phyloP scores from a whole-genome alignment of 2,329 filamentous ascomycete genomes.

The Tolypocladium album region DNA sequence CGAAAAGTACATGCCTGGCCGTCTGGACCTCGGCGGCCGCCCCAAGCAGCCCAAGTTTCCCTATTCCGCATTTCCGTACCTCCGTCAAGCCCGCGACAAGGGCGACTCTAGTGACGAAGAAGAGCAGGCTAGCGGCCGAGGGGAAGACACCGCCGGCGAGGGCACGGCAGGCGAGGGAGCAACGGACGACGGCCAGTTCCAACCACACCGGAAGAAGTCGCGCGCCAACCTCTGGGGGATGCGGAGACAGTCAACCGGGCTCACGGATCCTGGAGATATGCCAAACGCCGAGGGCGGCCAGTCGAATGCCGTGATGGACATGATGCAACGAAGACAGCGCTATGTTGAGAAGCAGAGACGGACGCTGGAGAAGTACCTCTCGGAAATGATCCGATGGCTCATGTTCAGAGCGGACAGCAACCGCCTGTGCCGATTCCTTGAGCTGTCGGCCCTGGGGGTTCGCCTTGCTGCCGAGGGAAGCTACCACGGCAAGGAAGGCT shows the following conservation, averaged over 20 bases:
- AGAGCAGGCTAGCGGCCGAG: conserved; percentile 27
- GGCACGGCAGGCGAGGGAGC: conserved; percentile 43
- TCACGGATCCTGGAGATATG: conserved; percentile 34
- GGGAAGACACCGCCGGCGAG: conserved; percentile 36
- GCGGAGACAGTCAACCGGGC: conserved; percentile 40
- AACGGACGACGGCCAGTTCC: conserved; percentile 32
- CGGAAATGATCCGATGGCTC: conserved; percentile 89
- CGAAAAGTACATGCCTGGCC: conserved; percentile 68
- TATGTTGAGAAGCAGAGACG: conserved; percentile 77
- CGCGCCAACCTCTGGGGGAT: conserved; percentile 42
- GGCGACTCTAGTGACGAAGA: conserved; percentile 78
- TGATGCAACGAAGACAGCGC: conserved; percentile 31
- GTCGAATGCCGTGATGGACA: conserved; percentile 41
- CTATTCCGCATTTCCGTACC: conserved; percentile 77
- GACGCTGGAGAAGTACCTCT: conserved; percentile 80
- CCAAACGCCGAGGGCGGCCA: conserved; percentile 25
- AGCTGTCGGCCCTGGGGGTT: conserved; percentile 87
- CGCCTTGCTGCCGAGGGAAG: conserved; percentile 89
- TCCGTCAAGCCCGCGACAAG: conserved; percentile 68
- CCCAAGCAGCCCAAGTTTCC: conserved; percentile 87
- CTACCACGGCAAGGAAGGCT: conserved; percentile 96
- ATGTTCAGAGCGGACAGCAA: conserved; percentile 97
- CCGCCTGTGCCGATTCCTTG: conserved; percentile 87
- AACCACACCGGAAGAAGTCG: conserved; percentile 34
- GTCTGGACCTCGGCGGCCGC: conserved; percentile 51